Evolutionary conservation across 495 filamentous ascomycete genomes (phyloP).

Genomic region (Penicillium paxilli): DNA sequence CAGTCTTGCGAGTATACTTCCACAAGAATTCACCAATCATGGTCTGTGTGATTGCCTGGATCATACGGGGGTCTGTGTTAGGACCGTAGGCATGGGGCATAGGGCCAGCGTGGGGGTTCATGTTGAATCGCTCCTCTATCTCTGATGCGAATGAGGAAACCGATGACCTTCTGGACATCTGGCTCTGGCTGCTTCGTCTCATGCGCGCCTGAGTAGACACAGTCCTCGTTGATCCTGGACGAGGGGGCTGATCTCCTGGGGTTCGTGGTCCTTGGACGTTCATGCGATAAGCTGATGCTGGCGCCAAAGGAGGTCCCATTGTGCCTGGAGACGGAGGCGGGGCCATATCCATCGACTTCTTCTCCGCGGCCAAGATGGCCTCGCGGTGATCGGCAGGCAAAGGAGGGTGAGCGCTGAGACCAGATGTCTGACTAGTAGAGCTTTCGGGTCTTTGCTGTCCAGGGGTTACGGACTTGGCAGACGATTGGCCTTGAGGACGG

Average conservation of each 20-base stretch:
- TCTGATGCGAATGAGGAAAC: slow-evolving; percentile 95
- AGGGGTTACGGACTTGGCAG: slow-evolving; percentile 29
- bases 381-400: slow-evolving; percentile 81
- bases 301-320: slow-evolving; percentile 86
- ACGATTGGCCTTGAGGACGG: slow-evolving; percentile 37
- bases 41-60: slow-evolving; percentile 97
- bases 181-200: slow-evolving; percentile 48
- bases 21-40: slow-evolving; percentile 99
- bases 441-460: slow-evolving; percentile 64
- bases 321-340: slow-evolving; percentile 42
- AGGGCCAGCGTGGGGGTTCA: slow-evolving; percentile 55
- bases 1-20: slow-evolving; percentile 96
- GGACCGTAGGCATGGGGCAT: slow-evolving; percentile 55
- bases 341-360: slow-evolving; percentile 49
- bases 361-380: slow-evolving; percentile 76
- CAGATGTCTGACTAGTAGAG: slow-evolving; percentile 58
- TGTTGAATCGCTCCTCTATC: slow-evolving; percentile 86
- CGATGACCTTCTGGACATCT: slow-evolving; percentile 73
- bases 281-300: slow-evolving; percentile 73
- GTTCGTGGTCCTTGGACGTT: slow-evolving; percentile 62
- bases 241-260: slow-evolving; percentile 52
- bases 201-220: slow-evolving; percentile 43
- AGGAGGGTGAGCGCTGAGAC: slow-evolving; percentile 60
- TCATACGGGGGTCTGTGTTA: slow-evolving; percentile 92
- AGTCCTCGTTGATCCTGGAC: slow-evolving; percentile 56